Evolutionary conservation across 495 filamentous ascomycete genomes (phyloP).

Genomic region (Monascus purpureus): DNA sequence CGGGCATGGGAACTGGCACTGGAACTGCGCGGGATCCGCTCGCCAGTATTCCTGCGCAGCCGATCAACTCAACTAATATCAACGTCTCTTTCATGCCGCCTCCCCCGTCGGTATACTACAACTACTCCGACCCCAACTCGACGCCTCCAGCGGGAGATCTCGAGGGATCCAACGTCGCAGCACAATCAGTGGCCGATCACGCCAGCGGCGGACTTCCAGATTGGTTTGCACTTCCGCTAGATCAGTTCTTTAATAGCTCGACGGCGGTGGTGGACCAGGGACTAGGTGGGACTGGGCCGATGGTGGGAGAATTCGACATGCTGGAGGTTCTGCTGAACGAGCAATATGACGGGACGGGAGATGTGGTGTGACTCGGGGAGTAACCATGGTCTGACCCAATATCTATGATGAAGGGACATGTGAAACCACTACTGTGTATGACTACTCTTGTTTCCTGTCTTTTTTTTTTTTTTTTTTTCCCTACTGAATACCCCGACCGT

Average conservation of each 20-base stretch:
- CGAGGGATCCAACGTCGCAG: background rate
- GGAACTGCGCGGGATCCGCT: slow-evolving; percentile 30
- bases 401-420: background rate
- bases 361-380: too few species aligned
- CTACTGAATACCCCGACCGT: too few species aligned
- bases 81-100: slow-evolving; percentile 38
- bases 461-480: too few species aligned
- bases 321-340: slow-evolving; percentile 33
- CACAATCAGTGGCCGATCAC: background rate
- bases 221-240: slow-evolving; percentile 32
- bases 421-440: too few species aligned
- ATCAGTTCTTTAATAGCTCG: slow-evolving; percentile 40
- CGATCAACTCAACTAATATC: slow-evolving; percentile 34
- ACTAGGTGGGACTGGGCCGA: slow-evolving; percentile 32
- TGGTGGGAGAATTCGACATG: slow-evolving; percentile 36
- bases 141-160: slow-evolving; percentile 11
- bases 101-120: slow-evolving; percentile 32
- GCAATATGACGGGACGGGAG: slow-evolving; percentile 26
- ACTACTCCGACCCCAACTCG: slow-evolving; percentile 30
- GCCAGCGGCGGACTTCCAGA: slow-evolving; percentile 26
- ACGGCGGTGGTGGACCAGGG: slow-evolving; percentile 34
- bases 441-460: too few species aligned
- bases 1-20: background rate
- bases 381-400: too few species aligned
- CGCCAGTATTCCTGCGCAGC: slow-evolving; percentile 30